Base-by-base conservation (phyloP, 192 early-diverging fungal genomes). In the Backusella circina region DNA sequence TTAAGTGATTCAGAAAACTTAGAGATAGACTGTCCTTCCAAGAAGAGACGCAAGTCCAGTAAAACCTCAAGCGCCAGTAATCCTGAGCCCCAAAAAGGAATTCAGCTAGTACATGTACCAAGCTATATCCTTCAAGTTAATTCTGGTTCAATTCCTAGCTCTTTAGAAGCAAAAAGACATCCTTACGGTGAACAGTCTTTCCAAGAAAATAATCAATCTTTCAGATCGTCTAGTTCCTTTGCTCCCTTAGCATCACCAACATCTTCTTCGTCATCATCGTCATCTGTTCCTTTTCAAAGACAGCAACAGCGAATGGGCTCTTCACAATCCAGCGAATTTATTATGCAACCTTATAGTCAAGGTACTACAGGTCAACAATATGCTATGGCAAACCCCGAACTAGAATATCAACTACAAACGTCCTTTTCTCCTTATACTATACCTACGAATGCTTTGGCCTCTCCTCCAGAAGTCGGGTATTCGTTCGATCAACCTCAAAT, bases 71-170 rank as follows among this genome's bases (percentile, higher is more conserved):
- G 10, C 65, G 38, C 38, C 23, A 26, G 23, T 4, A 28, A 28
- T 61, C 54, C 54, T 2, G 54, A 64, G 3, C 15, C 65, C 1
- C 72, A 66, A 7, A 78, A 78, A 61, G 77, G 77, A 3, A 72
- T 72, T 23, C 70, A 78, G 18, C 33, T 73, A n/a, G 77, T 78
- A 5, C 31, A 39, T 44, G 51, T 78, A 23, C 77, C 77, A 30
- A 37, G n/a, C 15, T 78, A 73, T 39, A 68, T 67, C 5, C 18
- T 78, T 26, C 72, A 67, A 38, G 67, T 78, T 26, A 65, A 72
- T 30, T 77, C 76, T 5, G 64, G 66, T 7, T 61, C 35, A 26
- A 50, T 51, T 61, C 39, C 44, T 0, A 38, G 65, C 2, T 65
- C 71, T 3, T 77, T 71, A 15, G 36, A 57, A 9, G 26, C 71